These are phyloP conservation scores for Monascus ruber DNA, from an alignment of 2,329 filamentous ascomycete species.

Conservation along the genomic window DNA sequence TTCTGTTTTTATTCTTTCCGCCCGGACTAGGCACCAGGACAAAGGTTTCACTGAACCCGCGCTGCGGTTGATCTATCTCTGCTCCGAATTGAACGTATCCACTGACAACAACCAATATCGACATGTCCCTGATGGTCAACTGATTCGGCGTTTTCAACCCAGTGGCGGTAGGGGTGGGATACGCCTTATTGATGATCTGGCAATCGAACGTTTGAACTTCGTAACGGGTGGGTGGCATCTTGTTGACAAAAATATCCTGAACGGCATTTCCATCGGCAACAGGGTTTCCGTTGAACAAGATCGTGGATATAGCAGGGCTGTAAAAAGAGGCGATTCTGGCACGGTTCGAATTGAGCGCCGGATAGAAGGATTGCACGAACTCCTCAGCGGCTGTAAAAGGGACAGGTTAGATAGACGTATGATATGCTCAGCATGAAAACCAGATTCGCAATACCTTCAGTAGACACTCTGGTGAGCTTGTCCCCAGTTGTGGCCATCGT, in stretches of 20 bases:
- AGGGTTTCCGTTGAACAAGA: constrained; percentile 68
- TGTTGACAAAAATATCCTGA: constrained; percentile 55
- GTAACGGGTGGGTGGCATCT: constrained; percentile 54
- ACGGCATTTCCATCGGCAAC: constrained; percentile 53
- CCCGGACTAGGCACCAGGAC: constrained; percentile 61
- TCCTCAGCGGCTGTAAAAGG: constrained; percentile 49
- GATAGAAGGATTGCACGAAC: constrained; percentile 67
- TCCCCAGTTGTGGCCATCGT: constrained; percentile 26
- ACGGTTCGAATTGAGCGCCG: constrained; percentile 52
- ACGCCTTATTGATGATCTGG: constrained; percentile 64
- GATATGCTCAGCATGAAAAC: neutral
- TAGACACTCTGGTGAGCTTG: constrained; percentile 29
- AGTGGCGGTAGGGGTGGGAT: constrained; percentile 43
- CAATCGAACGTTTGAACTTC: constrained; percentile 67
- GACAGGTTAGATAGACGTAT: neutral
- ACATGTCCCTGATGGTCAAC: constrained; percentile 46
- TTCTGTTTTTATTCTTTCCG: constrained; percentile 43
- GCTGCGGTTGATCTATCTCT: constrained; percentile 48
- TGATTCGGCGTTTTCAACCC: constrained; percentile 27
- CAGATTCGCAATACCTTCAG: constrained; percentile 27
- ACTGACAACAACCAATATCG: constrained; percentile 61
- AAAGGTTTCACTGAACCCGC: constrained; percentile 69
- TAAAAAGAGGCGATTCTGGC: constrained; percentile 58
- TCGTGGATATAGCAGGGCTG: constrained; percentile 48
- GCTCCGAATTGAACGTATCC: constrained; percentile 61